Evolutionary conservation across 2,329 filamentous ascomycete species (phyloP), one percentile per base, ranked within the genome.

Genomic region (Penicillium sp.): DNA sequence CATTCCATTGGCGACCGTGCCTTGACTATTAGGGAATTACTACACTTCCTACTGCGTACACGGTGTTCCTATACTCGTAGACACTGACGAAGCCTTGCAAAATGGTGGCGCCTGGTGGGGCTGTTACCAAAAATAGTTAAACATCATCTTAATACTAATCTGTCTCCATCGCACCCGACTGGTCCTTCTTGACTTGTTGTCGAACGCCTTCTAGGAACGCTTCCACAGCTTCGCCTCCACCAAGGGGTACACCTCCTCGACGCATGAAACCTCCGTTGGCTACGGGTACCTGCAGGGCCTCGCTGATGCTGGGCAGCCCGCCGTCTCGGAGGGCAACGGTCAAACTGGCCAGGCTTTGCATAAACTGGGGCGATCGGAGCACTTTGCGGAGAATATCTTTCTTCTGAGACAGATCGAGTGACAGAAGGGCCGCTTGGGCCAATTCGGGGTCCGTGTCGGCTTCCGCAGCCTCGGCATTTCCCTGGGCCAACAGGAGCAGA

Each of bases 181-280:
- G 59, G 52, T 67, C 62, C 41, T 66, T 80, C 72, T 88, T 79
- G 0, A 90, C 86, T 5, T 82, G 84, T 73, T 82, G 86, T 78
- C 87, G 93, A 42, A 96, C 84, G 3, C 92, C 93, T 48, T 95
- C 82, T 20, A 98, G 79, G 71, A 98, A 98, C 3, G 88, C 88
- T 73, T 95, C 86, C 1, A 98, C 84, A 10, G 92, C 92, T 61
- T 93, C 86, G 5, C 87, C 88, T 45, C 91, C 91, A 38, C 91
- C 92, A 40, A 96, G 72, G 2, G 92, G 91, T 75, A 96, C 84
- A 44, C 82, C 86, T 5, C 88, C 86, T 47, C 87, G 84, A 54
- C 79, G 80, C 63, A 95, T 79, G 56, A 88, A 87, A 3, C 92
- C 92, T n/a, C 87, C 87, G 66, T 95, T 89, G 64, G 86, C 81